Conservation (phyloP, 2,329 filamentous ascomycete species). For the Hirsutella minnesotensis region DNA sequence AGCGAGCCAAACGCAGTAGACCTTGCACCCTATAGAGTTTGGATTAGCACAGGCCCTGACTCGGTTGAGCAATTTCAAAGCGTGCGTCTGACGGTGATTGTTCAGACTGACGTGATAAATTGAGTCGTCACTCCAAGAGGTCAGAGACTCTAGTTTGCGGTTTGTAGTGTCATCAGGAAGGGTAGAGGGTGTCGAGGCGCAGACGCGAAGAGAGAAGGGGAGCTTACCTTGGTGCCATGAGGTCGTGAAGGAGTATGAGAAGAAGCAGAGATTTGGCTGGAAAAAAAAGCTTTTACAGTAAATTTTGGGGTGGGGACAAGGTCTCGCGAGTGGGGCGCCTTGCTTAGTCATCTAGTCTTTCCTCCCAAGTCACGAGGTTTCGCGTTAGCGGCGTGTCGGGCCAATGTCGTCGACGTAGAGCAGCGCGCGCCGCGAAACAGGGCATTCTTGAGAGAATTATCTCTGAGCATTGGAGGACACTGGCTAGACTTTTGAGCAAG, state of each 20-base stretch:
- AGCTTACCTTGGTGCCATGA: not conserved
- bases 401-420: not conserved
- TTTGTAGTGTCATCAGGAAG: constrained; percentile 71
- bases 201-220: not conserved
- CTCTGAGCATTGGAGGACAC: not conserved
- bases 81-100: constrained; percentile 10
- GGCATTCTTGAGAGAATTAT: not conserved
- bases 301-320: not conserved
- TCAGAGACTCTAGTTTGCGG: constrained; percentile 99
- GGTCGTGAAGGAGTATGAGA: constrained; percentile 3
- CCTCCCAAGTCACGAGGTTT: constrained; percentile 13
- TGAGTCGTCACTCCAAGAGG: constrained; percentile 68
- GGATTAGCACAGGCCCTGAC: not conserved
- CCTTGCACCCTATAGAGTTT: not conserved
- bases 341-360: not conserved
- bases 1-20: not conserved
- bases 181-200: constrained; percentile 1
- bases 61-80: not conserved
- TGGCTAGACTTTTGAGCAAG: too few species aligned
- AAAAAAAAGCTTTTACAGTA: not conserved
- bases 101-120: constrained; percentile 88
- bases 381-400: constrained; percentile 16
- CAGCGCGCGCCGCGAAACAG: not conserved
- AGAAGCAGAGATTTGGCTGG: not conserved
- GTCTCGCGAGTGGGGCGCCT: not conserved